A percentile compares a stretch with the other conserved stretches of the same genome.
Evolutionary conservation across 148 eudicot species (phyloP).

Genomic region (Vaccinium macrocarpon): DNA sequence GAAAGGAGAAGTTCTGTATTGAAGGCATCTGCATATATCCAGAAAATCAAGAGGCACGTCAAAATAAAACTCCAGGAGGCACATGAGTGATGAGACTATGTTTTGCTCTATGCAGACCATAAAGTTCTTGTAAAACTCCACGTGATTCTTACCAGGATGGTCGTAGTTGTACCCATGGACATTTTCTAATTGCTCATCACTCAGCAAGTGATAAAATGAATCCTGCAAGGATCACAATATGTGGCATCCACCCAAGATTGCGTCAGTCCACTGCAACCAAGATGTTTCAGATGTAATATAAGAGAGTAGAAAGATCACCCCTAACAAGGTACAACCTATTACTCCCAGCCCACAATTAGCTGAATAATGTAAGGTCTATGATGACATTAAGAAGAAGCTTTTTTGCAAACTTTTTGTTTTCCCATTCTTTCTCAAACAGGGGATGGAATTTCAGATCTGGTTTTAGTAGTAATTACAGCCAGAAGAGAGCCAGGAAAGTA

Average conservation of each 20-base stretch:
- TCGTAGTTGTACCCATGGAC: constrained; percentile 92
- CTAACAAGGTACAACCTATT: neutral
- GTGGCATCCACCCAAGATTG: neutral
- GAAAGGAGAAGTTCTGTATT: constrained; percentile 70
- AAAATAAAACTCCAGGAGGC: neutral
- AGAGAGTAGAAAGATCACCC: neutral
- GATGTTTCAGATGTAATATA: neutral
- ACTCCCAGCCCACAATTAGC: neutral
- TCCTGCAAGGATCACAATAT: constrained; percentile 50
- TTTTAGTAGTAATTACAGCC: constrained; percentile 50
- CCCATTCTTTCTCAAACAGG: neutral
- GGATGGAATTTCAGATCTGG: constrained; percentile 29
- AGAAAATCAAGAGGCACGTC: constrained; percentile 12
- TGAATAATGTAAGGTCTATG: neutral
- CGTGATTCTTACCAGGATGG: constrained; percentile 71
- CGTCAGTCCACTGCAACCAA: neutral
- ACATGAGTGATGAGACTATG: constrained; percentile 5
- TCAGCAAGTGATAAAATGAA: constrained; percentile 80
- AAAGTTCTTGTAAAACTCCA: neutral
- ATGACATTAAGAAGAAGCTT: neutral
- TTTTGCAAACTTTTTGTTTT: neutral
- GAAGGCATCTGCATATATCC: constrained; percentile 68
- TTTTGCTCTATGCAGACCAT: neutral
- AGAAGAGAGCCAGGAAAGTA: constrained; percentile 34
- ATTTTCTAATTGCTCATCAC: constrained; percentile 72